Base-by-base conservation (phyloP, 1,284 basidiomycete species). In the Marasmius oreades region DNA sequence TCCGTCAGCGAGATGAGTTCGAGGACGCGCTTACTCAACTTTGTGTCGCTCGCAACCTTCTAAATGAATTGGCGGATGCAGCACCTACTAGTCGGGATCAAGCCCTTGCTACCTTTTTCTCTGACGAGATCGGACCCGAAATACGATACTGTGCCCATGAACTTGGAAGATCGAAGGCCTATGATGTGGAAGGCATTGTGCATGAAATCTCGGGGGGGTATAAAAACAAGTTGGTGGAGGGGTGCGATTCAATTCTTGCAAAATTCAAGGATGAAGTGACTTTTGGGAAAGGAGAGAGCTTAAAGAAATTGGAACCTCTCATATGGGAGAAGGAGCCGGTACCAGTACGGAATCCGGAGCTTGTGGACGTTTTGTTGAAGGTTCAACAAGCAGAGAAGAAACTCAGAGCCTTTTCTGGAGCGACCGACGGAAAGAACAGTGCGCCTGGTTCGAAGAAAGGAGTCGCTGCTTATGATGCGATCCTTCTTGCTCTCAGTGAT, bases 121-220 rank as follows among this genome's bases (percentile, higher is more conserved):
- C 58, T 14, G 62, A 61, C 44, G 60, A 61, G 33, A 55, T 61
- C 59, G 89, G 93, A 43, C 93, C 96, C 0, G 88, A 97, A 71
- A 92, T 98, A 59, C 81, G 96, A 51, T 91, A 95, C 73, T 93
- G 90, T 62, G 94, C 95, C 0, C 96, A 98, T 68, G 90, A 95
- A 67, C 79, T 96, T 26, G 86, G 86, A 1, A 74, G 79, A 48
- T 73, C 73, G 46, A 88, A 86, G 65, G 84, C 91, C 5, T 93
- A 95, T 71, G 92, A 95, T 70, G 79, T 95, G 45, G 87, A 89
- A 62, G 82, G 78, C 2, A 91, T 95, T 61, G 89, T 92, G n/a
- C 76, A 77, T 5, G 88, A 92, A 59, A 69, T 91, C 11, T 80
- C 84, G 1, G 77, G 78, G n/a, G 80, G 74, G 66, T 81, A 86